Percentiles rank a stretch among this genome's conserved stretches.
These are phyloP conservation scores for Hemisphaericaspora nanyangensis DNA, from an alignment of 805 yeast species.

Conservation along the genomic window DNA sequence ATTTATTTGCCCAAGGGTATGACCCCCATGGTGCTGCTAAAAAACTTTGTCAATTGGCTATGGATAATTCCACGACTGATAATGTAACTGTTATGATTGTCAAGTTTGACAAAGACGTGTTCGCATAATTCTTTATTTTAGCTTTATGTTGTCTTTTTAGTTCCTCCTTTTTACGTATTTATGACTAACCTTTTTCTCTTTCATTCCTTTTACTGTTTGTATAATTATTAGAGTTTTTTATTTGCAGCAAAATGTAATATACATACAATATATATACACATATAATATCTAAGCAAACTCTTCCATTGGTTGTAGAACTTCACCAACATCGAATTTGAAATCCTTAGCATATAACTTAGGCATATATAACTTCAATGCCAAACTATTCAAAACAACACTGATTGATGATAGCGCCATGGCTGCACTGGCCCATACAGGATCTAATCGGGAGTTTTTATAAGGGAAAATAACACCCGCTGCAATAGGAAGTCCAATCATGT, in stretches of 20 bases:
- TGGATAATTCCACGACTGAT: conserved; percentile 79
- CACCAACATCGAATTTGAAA: conserved; percentile 5
- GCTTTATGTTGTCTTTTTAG: no score
- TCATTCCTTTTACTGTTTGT: no score
- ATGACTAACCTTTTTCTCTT: no score
- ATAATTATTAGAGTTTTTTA: no score
- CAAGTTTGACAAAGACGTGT: conserved; percentile 44
- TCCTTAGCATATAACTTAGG: conserved; percentile 28
- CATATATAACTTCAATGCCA: conserved; percentile 45
- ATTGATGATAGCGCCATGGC: conserved; percentile 62
- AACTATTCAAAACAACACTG: conserved; percentile 55
- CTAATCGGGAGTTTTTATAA: conserved; percentile 46
- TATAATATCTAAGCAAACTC: not conserved
- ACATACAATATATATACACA: no score
- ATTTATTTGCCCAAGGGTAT: conserved; percentile 32
- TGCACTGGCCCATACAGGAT: conserved; percentile 66
- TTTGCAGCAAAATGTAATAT: no score
- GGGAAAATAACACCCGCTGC: conserved; percentile 69
- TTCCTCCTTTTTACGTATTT: no score
- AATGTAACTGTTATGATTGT: conserved; percentile 93
- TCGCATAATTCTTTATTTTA: no score
- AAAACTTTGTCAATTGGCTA: conserved; percentile 65
- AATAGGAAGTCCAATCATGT: conserved; percentile 55
- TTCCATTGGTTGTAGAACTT: conserved; percentile 10
- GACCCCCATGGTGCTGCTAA: conserved; percentile 67